A percentile compares a stretch with the other conserved stretches of the same genome.
These are phyloP conservation scores for Cyclotella cryptica DNA, from an alignment of 108 stramenopile genomes.

Conservation along the genomic window DNA sequence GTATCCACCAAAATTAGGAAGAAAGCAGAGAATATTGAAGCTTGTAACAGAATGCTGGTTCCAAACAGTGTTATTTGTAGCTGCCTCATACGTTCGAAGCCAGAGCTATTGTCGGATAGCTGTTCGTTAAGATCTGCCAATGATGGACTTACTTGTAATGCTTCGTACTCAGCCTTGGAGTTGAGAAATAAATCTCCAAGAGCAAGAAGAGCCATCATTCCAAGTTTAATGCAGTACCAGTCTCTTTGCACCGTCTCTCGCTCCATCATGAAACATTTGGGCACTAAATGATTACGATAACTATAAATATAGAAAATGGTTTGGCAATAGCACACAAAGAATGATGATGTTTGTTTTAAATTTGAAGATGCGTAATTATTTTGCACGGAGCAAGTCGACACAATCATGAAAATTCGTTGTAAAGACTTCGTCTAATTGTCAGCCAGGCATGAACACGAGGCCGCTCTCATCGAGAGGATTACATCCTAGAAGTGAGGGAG, in stretches of 20 bases:
- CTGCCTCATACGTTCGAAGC: conserved; percentile 28
- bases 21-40: conserved; percentile 33
- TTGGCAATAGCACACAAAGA: neutral
- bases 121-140: neutral
- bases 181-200: conserved; percentile 28
- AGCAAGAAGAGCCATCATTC: conserved; percentile 18
- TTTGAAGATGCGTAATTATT: too few relatives aligned
- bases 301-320: neutral
- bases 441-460: neutral
- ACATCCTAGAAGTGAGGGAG: conserved; percentile 1
- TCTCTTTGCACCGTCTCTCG: neutral
- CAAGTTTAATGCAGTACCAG: conserved; percentile 30
- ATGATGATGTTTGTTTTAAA: neutral
- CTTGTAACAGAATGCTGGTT: conserved; percentile 22
- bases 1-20: conserved; percentile 39
- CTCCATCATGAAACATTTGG: neutral
- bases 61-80: conserved; percentile 37
- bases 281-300: neutral
- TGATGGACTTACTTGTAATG: neutral
- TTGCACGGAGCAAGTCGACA: too few relatives aligned
- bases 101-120: neutral
- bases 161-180: conserved; percentile 33
- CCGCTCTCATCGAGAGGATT: conserved; percentile 8
- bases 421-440: too few relatives aligned
- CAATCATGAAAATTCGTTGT: too few relatives aligned